Evolutionary conservation across 352 stramenopile genomes (phyloP).

Genomic region (Phytophthora pisi): DNA sequence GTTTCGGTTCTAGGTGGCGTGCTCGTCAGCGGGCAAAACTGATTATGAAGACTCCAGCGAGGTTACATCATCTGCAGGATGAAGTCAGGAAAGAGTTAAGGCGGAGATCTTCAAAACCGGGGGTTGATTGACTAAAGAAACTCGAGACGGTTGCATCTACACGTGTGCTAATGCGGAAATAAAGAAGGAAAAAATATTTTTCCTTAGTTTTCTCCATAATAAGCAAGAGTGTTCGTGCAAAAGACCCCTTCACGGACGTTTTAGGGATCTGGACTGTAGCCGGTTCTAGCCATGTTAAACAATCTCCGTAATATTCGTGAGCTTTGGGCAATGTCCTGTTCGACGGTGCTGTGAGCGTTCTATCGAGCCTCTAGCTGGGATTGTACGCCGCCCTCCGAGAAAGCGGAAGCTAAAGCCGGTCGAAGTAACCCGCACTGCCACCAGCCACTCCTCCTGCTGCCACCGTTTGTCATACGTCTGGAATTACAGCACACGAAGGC

Average conservation of each 20-base stretch:
- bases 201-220: background rate
- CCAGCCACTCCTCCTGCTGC: background rate
- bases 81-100: conserved; percentile 6
- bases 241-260: conserved; percentile 16
- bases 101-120: background rate
- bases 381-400: conserved; percentile 4
- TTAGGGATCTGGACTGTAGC: conserved; percentile 7
- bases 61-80: background rate
- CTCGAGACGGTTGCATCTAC: conserved; percentile 18
- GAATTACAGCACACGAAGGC: background rate
- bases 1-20: background rate
- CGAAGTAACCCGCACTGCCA: background rate
- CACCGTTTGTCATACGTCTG: conserved; percentile 13
- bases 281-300: conserved; percentile 5
- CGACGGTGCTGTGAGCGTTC: conserved; percentile 13
- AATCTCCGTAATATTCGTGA: conserved; percentile 6
- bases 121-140: conserved; percentile 6
- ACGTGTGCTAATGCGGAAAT: conserved; percentile 21
- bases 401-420: conserved; percentile 13
- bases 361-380: conserved; percentile 12
- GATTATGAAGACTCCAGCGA: conserved; percentile 18
- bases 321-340: background rate
- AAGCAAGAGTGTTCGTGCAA: background rate
- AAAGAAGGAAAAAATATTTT: conserved; percentile 14
- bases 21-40: conserved; percentile 21